These are phyloP conservation scores for Penicillium sp. DNA, from an alignment of 2,329 filamentous ascomycete genomes.

Conservation along the genomic window DNA sequence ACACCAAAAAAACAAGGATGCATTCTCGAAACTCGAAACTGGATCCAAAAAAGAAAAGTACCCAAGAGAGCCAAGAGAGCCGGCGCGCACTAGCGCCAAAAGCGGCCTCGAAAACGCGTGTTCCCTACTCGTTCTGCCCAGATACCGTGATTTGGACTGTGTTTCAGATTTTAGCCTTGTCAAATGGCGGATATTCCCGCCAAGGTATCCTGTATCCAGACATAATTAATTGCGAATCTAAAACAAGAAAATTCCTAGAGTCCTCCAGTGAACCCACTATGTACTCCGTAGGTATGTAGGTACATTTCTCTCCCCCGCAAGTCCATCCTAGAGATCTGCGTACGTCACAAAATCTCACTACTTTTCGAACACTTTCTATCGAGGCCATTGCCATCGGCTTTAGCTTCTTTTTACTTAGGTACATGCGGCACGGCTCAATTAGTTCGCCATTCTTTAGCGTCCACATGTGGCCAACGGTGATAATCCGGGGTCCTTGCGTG, in stretches of 20 bases:
- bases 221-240: background rate
- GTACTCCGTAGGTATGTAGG: background rate
- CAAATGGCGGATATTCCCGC: constrained; percentile 21
- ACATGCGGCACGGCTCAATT: background rate
- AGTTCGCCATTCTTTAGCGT: background rate
- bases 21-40: constrained; percentile 15
- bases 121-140: constrained; percentile 18
- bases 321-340: constrained; percentile 4
- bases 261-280: background rate
- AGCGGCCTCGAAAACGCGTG: constrained; percentile 27
- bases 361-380: background rate
- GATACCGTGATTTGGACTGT: constrained; percentile 14
- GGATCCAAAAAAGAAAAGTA: background rate
- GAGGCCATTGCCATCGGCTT: background rate
- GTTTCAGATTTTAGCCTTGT: constrained; percentile 23
- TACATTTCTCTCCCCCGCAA: background rate
- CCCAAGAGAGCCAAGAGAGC: constrained; percentile 15
- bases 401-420: background rate
- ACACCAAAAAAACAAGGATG: background rate
- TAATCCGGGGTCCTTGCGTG: constrained; percentile 4
- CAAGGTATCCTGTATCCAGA: background rate
- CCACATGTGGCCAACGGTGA: background rate
- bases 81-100: constrained; percentile 19
- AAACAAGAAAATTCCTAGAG: background rate
- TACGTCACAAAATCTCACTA: background rate